Base-by-base conservation (phyloP, 768 basidiomycete genomes). In the Phanerodontia chrysosporium region DNA sequence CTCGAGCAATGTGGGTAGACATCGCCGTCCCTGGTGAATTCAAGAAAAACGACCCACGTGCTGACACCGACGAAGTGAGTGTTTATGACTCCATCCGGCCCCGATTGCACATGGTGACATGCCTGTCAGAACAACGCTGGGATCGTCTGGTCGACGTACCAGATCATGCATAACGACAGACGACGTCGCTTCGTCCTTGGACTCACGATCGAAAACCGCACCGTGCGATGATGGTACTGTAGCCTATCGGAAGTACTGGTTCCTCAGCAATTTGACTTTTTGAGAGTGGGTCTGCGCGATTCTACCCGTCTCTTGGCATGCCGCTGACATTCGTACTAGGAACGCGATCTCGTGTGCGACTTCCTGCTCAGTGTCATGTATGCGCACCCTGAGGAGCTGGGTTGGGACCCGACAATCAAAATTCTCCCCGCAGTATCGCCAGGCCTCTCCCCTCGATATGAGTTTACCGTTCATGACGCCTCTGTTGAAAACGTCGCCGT, bases 371-470 rank as follows among this genome's bases (percentile, higher is more conserved):
- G 24, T 7, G 18, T 60, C 32, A 27, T 29, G 30, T 60, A 13
- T 32, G 59, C 53, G 10, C 30, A 49, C 2, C 5, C 10, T 16
- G 6, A 42, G 10, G 10, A 55, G 27, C 27, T 49, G 3, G 59
- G 59, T 10, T 60, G 45, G 49, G 59, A 60, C 28, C 54, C 59
- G 4, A 55, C 59, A 18, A 60, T 60, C 14, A 21, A 21, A 25
- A 22, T 7, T 3, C 45, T 18, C 8, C 45, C 21, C 5, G 5
- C 25, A 12, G 13, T 25, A 13, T n/a, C 21, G 9, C 13, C 16
- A 7, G 8, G n/a, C 45, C 22, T 18, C 14, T 25, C 14, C 5
- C 22, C 5, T 10, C 35, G 28, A 24, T 42, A 30, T 51, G 51
- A 59, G 21, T 53, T 59, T 18, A 25, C 14, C 32, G 14, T 35